phyloP scores from a whole-genome alignment of 2,329 filamentous ascomycete genomes.

The Clonostachys solani region DNA sequence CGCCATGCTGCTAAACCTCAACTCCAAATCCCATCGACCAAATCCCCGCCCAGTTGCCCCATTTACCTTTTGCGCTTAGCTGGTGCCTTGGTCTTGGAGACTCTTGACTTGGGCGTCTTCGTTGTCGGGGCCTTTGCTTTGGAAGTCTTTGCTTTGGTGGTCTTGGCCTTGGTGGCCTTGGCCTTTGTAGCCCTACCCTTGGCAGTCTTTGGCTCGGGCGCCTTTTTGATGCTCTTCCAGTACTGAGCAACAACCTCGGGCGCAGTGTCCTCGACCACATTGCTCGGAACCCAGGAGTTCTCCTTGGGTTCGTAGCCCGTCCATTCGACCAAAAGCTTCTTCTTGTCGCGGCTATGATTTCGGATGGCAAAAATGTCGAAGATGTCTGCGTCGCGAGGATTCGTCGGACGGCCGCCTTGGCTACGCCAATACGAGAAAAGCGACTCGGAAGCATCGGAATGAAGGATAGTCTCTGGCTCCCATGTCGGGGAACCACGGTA shows the following conservation, averaged over 20 bases:
- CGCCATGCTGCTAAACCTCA: no score
- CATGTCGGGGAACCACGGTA: constrained; percentile 19
- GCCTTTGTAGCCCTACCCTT: no score
- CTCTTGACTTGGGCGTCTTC: no score
- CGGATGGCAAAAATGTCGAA: constrained; percentile 25
- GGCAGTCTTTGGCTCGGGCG: not conserved
- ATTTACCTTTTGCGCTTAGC: no score
- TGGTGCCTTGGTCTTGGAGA: no score
- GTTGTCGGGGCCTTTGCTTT: no score
- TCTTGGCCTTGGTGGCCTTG: no score
- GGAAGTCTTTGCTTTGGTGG: no score
- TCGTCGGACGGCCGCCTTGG: constrained; percentile 21
- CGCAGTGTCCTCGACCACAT: constrained; percentile 16
- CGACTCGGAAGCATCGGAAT: constrained; percentile 19
- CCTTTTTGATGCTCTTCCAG: not conserved
- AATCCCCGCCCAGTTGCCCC: no score
- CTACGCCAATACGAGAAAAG: constrained; percentile 25
- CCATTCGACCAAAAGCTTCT: constrained; percentile 26
- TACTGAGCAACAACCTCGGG: constrained; percentile 18
- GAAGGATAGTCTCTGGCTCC: constrained; percentile 24
- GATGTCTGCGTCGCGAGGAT: constrained; percentile 19
- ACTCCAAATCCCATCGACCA: no score
- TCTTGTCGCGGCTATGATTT: constrained; percentile 18
- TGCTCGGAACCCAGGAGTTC: constrained; percentile 20
- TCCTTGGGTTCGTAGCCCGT: constrained; percentile 21